Base-by-base conservation (phyloP, 768 basidiomycete genomes). In the Naganishia antarctica region DNA sequence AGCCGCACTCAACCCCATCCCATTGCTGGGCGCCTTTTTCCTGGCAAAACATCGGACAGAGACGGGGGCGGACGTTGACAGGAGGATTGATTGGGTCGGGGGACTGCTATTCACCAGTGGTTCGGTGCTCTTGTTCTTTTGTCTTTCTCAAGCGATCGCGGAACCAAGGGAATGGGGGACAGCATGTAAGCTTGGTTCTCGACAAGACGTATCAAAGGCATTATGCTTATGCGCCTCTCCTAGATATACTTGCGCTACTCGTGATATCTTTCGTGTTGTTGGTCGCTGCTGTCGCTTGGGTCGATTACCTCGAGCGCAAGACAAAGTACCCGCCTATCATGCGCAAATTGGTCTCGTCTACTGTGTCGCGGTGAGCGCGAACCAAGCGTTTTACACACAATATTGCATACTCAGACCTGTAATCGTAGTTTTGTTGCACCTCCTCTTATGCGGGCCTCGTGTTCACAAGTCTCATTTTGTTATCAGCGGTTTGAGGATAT, bases 51-150 rank as follows among this genome's bases (percentile, higher is more conserved):
- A 50, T 50, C 49, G 49, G 26, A 50, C 9, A 31, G 49, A 50
- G 29, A 31, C 16, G 28, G 49, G 49, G 7, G 58, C 53, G 15
- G 77, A 77, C 41, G 62, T 57, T 44, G 29, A 62, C 63, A n/a
- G 78, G 34, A 80, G 85, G 0, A 81, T 90, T 0, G 89, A 91
- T 65, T 90, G 88, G 87, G 75, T 88, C 15, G 90, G 89, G 4
- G 86, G 85, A 0, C 71, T 81, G 18, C 74, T 90, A 25, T 75
- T 84, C 57, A 88, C 87, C 0, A 70, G 77, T 0, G 87, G 86
- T 0, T 78, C 89, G 25, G 82, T 85, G 3, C 75, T 90, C 0
- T 81, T 91, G 68, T 80, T 86, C 7, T 90, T 90, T 69, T 84
- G 85, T 1, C 81, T 91, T 1, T 84, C 85, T 46, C 83, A 89